phyloP scores from a whole-genome alignment of 768 basidiomycete genomes.

The Serendipita vermifera region DNA sequence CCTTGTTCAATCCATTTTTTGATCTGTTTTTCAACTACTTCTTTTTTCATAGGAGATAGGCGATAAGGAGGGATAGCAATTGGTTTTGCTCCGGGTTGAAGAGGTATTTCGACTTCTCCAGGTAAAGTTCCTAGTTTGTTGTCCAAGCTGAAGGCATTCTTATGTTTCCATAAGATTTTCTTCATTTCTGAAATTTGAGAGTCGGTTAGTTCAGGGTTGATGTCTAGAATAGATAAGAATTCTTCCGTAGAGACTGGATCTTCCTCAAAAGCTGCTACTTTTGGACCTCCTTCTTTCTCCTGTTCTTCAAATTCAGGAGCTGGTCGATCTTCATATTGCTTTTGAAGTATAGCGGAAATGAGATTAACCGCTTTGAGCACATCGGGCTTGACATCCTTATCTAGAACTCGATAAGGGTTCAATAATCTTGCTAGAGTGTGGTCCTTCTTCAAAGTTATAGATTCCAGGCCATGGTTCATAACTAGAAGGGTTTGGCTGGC shows the following conservation, averaged over 20 bases:
- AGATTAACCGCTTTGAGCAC: too few relatives aligned
- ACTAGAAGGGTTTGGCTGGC: too few relatives aligned
- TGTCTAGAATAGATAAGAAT: constrained; percentile 14
- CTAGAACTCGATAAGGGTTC: too few relatives aligned
- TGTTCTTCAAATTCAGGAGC: too few relatives aligned
- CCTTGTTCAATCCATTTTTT: constrained; percentile 25
- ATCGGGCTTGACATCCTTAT: too few relatives aligned
- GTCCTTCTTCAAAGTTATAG: too few relatives aligned
- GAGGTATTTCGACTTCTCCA: constrained; percentile 19
- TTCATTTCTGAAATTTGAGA: constrained; percentile 10
- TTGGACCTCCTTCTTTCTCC: constrained; percentile 22
- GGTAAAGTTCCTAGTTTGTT: constrained; percentile 23
- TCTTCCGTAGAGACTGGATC: constrained; percentile 4
- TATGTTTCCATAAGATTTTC: constrained; percentile 15
- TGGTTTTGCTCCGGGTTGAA: constrained; percentile 18
- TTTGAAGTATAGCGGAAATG: too few relatives aligned
- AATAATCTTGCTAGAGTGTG: too few relatives aligned
- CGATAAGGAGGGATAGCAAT: constrained; percentile 20
- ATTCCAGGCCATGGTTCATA: too few relatives aligned
- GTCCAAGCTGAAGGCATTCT: constrained; percentile 23
- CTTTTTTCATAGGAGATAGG: constrained; percentile 18
- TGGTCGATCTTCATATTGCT: too few relatives aligned
- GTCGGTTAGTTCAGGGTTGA: constrained; percentile 16
- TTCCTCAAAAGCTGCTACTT: constrained; percentile 19
- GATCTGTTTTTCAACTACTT: constrained; percentile 23